A percentile compares a stretch with the other conserved stretches of the same genome.
These are phyloP conservation scores for Kazachstania taianensis DNA, from an alignment of 805 yeast species.

Conservation along the genomic window DNA sequence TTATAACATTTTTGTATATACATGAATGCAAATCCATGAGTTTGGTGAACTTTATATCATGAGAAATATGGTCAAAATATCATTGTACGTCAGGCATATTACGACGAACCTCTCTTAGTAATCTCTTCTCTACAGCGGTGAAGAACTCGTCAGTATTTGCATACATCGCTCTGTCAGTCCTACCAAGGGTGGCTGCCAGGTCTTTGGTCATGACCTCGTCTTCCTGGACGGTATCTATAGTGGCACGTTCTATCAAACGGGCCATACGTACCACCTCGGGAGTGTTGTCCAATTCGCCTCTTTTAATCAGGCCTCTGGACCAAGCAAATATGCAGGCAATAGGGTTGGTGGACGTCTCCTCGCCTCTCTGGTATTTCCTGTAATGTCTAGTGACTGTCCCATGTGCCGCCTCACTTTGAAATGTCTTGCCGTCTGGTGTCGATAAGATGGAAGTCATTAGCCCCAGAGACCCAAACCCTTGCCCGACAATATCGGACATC, in stretches of 20 bases:
- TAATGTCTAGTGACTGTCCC: conserved; percentile 83
- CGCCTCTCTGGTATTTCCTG: conserved; percentile 73
- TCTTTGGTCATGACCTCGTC: conserved; percentile 80
- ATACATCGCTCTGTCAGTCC: conserved; percentile 47
- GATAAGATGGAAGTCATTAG: conserved; percentile 75
- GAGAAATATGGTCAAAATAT: no score
- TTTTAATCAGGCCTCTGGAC: conserved; percentile 75
- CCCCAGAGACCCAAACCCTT: conserved; percentile 78
- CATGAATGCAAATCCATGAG: no score
- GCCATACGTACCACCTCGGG: conserved; percentile 65
- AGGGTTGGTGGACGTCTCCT: conserved; percentile 76
- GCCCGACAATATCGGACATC: conserved; percentile 77
- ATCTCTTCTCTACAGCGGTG: conserved; percentile 61
- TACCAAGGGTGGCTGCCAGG: conserved; percentile 63
- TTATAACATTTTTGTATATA: no score
- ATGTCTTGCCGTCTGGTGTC: conserved; percentile 81
- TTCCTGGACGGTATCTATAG: conserved; percentile 59
- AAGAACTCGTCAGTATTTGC: conserved; percentile 71
- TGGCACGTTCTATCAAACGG: conserved; percentile 51
- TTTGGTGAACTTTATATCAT: no score
- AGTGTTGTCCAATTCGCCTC: conserved; percentile 67
- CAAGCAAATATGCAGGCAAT: conserved; percentile 81
- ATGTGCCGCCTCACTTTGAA: conserved; percentile 79
- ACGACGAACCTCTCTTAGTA: conserved; percentile 31
- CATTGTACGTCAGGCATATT: no score